Evolutionary conservation across 148 eudicot species (phyloP), one percentile per base, ranked within the genome.

Genomic region (Rheum nobile): DNA sequence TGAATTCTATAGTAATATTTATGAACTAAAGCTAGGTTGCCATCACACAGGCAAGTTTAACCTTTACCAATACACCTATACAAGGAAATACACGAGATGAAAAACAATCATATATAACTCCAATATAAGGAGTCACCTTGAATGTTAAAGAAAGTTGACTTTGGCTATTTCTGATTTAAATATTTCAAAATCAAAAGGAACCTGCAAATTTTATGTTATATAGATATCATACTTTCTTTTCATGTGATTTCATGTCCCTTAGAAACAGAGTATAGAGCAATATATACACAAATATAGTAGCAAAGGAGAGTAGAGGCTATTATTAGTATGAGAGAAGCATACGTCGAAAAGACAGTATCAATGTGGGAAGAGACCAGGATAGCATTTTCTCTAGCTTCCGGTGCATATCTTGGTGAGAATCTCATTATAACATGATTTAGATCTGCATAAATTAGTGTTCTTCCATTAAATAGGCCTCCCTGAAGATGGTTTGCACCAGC

Each of bases 281-380:
- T 32, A 65, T 31, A 31, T 4, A 13, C 21, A 32, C 37, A 31
- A 29, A 65, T 65, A 32, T 16, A 32, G 38, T 28, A 61, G 26
- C 68, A 61, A 61, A 29, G 68, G n/a, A 14, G 35, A 28, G 19
- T 28, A 29, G 38, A 63, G 13, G 68, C 29, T 32, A 31, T 63
- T n/a, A 22, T 29, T 21, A 71, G 10, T 19, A 54, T 52, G 69
- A 75, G 24, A 43, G 73, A 82, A 74, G 61, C 87, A 72, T 88
- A 91, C 97, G 82, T 84, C 24, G 98, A 77, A 80, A 90, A 88
- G 59, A 90, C 97, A 39, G 89, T 80, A 77, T 95, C 98, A 61
- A 95, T 90, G 81, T 95, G 98, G 71, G 98, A 95, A 71, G 98
- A 95, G 55, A 91, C 89, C 63, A 91, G 79, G 74, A 95, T 86